Evolutionary conservation across 768 basidiomycete genomes (phyloP), one percentile per base, ranked within the genome.

Genomic region (Dictyophora rubrovolvata): DNA sequence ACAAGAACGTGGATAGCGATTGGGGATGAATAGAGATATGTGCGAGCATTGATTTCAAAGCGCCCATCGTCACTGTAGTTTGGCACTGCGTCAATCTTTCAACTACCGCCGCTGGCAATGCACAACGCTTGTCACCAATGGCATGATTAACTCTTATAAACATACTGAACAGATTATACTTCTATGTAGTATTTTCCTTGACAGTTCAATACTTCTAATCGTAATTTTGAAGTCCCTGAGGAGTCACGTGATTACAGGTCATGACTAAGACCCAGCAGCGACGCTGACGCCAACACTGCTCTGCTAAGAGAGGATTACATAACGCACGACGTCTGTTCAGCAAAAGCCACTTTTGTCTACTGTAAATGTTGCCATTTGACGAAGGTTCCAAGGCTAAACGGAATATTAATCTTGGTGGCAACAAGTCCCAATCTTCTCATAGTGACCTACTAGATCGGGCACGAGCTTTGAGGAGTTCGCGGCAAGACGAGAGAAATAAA

Each of bases 351-450:
- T 28, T 28, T 28, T 7, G 28, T 28, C 28, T 28, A 28, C 28
- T 28, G 28, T 20, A n/a, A 22, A 59, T 59, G 57, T 51, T 59
- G 10, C 57, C 57, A 8, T 59, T 59, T 35, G 28, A 23, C 5
- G 46, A 56, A 28, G 57, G 52, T 18, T 48, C 55, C 22, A 56
- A 34, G 18, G 34, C 57, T 18, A 59, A 28, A 57, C 79, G 84
- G 48, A 76, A 79, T 64, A 91, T 91, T 63, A 90, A 91, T 67
- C 78, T 91, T 18, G 89, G 89, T 16, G 89, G 89, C 1, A 69
- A 79, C 1, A 77, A 75, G 0, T 69, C 77, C 18, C 76, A 75
- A 1, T 65, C 81, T 6, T 78, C 80, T 0, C 79, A 83, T 47
- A 70, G 77, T 14, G 72, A 78, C 36, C 78, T 92, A 65, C 72